These are phyloP conservation scores for Boletus rufocinnamomeus DNA, from an alignment of 768 basidiomycete genomes.

Conservation along the genomic window DNA sequence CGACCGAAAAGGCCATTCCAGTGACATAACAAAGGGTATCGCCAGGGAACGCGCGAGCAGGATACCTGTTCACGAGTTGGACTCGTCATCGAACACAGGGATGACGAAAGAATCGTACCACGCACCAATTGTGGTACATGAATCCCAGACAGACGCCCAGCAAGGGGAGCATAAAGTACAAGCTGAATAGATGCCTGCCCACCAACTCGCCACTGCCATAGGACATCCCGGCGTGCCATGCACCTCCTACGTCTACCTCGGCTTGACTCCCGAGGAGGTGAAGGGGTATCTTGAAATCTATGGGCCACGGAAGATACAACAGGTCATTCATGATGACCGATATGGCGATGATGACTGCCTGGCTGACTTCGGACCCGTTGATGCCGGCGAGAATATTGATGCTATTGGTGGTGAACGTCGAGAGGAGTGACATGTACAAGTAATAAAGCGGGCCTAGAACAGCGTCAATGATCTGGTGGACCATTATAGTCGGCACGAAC, in stretches of 20 bases:
- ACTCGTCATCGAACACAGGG: neutral
- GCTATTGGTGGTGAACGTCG: conserved; percentile 95
- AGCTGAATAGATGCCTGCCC: conserved; percentile 90
- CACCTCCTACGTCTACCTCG: conserved; percentile 74
- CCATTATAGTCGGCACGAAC: conserved; percentile 50
- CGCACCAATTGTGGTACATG: conserved; percentile 95
- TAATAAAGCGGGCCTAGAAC: conserved; percentile 88
- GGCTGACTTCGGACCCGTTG: conserved; percentile 94
- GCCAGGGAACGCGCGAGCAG: conserved; percentile 91
- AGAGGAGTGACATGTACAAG: conserved; percentile 92
- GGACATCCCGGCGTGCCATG: conserved; percentile 83
- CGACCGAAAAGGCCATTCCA: conserved; percentile 98
- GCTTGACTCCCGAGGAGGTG: conserved; percentile 66
- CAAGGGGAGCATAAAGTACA: conserved; percentile 97
- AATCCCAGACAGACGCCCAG: conserved; percentile 89
- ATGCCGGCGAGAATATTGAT: conserved; percentile 99
- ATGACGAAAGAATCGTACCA: conserved; percentile 3
- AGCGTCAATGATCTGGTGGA: conserved; percentile 7
- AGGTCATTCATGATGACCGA: conserved; percentile 92
- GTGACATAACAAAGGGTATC: conserved; percentile 98
- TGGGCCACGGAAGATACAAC: conserved; percentile 88
- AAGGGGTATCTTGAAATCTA: conserved; percentile 70
- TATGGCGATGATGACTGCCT: conserved; percentile 88
- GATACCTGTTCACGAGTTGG: conserved; percentile 68
- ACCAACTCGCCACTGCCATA: conserved; percentile 85